Conservation (phyloP, 768 basidiomycete genomes). For the Coprinopsis sp. region DNA sequence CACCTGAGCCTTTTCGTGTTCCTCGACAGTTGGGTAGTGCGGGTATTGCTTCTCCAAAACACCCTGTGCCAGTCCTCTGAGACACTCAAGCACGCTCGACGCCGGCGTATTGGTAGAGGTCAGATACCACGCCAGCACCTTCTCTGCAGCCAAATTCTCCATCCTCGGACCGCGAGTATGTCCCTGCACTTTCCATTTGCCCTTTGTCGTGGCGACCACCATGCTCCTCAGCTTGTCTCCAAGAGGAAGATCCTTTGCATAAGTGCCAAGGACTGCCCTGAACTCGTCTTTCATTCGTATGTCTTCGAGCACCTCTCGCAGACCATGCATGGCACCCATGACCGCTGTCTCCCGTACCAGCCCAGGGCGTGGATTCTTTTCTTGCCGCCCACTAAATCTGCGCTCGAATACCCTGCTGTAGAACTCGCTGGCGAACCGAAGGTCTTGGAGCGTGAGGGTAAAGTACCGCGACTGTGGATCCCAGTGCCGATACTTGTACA, state of each 20-base stretch:
- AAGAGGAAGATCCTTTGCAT: slow-evolving; percentile 48
- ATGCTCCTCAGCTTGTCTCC: neutral
- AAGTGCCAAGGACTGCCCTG: slow-evolving; percentile 40
- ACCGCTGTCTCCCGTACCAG: slow-evolving; percentile 71
- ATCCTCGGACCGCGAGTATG: no score
- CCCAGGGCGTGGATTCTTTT: slow-evolving; percentile 60
- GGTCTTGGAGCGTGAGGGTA: slow-evolving; percentile 65
- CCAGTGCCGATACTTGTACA: slow-evolving; percentile 67
- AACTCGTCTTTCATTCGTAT: slow-evolving; percentile 40
- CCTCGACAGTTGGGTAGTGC: slow-evolving; percentile 5
- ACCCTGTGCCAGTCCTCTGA: slow-evolving; percentile 57
- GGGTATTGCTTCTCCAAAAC: slow-evolving; percentile 62
- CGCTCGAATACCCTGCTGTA: slow-evolving; percentile 72
- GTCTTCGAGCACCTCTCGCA: slow-evolving; percentile 53
- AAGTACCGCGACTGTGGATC: slow-evolving; percentile 54
- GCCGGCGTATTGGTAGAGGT: slow-evolving; percentile 65
- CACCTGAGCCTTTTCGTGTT: slow-evolving; percentile 15
- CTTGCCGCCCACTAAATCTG: slow-evolving; percentile 66
- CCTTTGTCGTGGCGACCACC: slow-evolving; percentile 3
- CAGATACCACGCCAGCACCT: slow-evolving; percentile 66
- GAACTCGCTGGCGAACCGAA: slow-evolving; percentile 72
- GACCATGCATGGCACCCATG: slow-evolving; percentile 56
- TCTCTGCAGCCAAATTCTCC: slow-evolving; percentile 19
- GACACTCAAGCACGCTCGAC: slow-evolving; percentile 57
- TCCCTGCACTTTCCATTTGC: no score